Base-by-base conservation (phyloP, 768 basidiomycete genomes). In the Asterophora parasitica region DNA sequence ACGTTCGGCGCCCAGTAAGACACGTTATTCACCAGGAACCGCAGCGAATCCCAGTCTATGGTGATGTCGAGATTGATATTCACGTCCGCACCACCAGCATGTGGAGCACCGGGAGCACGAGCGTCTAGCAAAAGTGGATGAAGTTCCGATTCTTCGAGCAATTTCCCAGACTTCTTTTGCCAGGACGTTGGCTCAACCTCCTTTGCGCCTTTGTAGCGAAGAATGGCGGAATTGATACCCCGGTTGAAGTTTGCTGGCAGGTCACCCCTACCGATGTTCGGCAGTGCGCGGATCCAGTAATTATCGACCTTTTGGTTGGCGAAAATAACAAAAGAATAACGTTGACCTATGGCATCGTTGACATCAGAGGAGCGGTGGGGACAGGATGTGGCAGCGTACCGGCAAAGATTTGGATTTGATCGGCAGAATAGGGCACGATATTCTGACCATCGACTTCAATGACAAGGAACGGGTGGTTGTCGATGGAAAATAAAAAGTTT, bases 401-500 rank as follows among this genome's bases (percentile, higher is more conserved):
- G 19, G 59, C 57, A 12, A 59, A 62, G 15, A 68, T 58, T 19
- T 61, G 59, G 39, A 71, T 50, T 4, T 54, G 58, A 35, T 65
- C 61, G 2, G 65, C 65, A 2, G 40, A 49, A 17, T 58, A 49
- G 6, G 61, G 61, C 6, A 56, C 49, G 15, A 60, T 59, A 30
- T 60, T 59, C 6, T 61, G 52, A 4, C 60, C 61, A 27, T 68
- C 68, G 1, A 58, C 74, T 53, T 81, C 68, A 33, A 70, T 70
- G 48, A 76, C 63, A 13, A 48, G 53, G 43, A 54, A 23, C 38
- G 5, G 12, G 48, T 78, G 76, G 13, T 65, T 64, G 51, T 76
- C 73, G 28, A 78, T 71, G 2, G 69, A 62, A 58, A 78, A 76
- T 30, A 59, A 59, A 54, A 66, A 76, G 35, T 58, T 59, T 13